A percentile compares a stretch with the other conserved stretches of the same genome.
These are phyloP conservation scores for Saccharomyces hybrid DNA, from an alignment of 1,139 yeast genomes.

Conservation along the genomic window DNA sequence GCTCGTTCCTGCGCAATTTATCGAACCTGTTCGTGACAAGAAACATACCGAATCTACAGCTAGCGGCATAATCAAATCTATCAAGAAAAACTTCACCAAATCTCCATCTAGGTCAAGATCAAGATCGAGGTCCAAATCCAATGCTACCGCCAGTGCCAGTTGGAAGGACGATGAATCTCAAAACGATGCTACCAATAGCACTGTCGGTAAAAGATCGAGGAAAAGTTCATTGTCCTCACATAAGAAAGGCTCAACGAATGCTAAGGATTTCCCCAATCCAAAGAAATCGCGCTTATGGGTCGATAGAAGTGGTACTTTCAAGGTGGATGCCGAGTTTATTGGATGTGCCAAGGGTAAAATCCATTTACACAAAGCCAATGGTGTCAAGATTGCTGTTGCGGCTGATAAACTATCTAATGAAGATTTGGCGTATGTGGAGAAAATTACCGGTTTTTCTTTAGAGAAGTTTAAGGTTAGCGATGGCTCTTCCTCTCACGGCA, in stretches of 20 bases:
- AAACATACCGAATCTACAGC: slow-evolving; percentile 16
- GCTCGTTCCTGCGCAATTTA: slow-evolving; percentile 81
- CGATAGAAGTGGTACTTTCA: slow-evolving; percentile 87
- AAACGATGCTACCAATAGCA: slow-evolving; percentile 29
- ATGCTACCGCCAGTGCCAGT: slow-evolving; percentile 3
- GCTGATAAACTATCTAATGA: slow-evolving; percentile 75
- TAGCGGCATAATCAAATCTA: slow-evolving; percentile 19
- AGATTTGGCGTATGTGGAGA: slow-evolving; percentile 88
- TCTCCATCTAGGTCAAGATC: slow-evolving; percentile 17
- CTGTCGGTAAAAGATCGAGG: slow-evolving; percentile 13
- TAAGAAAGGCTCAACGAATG: slow-evolving; percentile 24
- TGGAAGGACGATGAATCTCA: slow-evolving; percentile 16
- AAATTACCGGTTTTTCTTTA: slow-evolving; percentile 73
- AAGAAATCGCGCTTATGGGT: slow-evolving; percentile 93
- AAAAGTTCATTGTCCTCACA: slow-evolving; percentile 19
- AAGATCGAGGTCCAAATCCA: slow-evolving; percentile 6
- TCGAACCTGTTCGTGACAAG: slow-evolving; percentile 46
- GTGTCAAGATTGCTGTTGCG: slow-evolving; percentile 94
- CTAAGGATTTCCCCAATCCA: slow-evolving; percentile 55
- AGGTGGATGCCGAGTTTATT: slow-evolving; percentile 92
- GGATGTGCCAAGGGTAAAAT: slow-evolving; percentile 92
- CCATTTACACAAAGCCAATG: slow-evolving; percentile 89
- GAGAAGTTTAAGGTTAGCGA: slow-evolving; percentile 43
- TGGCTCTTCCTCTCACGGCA: slow-evolving; percentile 3
- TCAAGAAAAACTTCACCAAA: slow-evolving; percentile 19